Conservation (phyloP, 176 grass and related monocot genomes). For the Sorghum bicolor region Sorghum_bicolor_NCBIv3 NC_012878.2:57827001-57827500, state of each 20-base stretch:
- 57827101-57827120: not conserved
- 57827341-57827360: constrained; percentile 30
- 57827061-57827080: constrained; percentile 3
- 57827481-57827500: not conserved
- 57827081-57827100: not conserved
- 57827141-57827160: constrained; percentile 17
- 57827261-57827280: constrained; percentile 30
- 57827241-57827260: constrained; percentile 1
- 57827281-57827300: not conserved
- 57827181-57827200: not conserved
- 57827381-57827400: constrained; percentile 31
- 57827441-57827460: constrained; percentile 14
- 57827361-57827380: constrained; percentile 13
- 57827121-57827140: not conserved
- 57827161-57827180: constrained; percentile 13
- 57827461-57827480: constrained; percentile 17
- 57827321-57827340: constrained; percentile 2
- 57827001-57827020: constrained; percentile 30
- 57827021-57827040: not conserved
- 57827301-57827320: not conserved
- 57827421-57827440: constrained; percentile 34
- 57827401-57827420: constrained; percentile 25
- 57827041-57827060: not conserved
- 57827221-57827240: not conserved
- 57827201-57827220: constrained; percentile 24